These are phyloP conservation scores for Colletotrichum agaves DNA, from an alignment of 2,329 filamentous ascomycete genomes.

Conservation along the genomic window DNA sequence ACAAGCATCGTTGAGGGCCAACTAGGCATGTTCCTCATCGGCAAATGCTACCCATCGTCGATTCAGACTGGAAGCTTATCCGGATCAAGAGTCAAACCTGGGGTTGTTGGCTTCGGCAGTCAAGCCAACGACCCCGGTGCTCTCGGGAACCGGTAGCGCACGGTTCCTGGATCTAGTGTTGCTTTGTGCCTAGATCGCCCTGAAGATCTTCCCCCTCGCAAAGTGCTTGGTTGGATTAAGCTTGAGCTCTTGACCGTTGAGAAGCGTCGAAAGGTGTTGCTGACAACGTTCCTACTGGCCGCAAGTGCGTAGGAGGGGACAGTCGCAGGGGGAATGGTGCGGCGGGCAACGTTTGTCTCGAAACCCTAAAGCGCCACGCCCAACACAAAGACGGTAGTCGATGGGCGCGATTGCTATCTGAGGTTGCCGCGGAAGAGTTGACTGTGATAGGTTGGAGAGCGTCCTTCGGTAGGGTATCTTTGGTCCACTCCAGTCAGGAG, in stretches of 20 bases:
- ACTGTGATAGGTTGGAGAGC: not conserved
- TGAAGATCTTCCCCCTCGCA: slow-evolving; percentile 16
- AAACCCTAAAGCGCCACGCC: not conserved
- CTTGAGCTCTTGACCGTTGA: not conserved
- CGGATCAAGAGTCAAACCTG: not conserved
- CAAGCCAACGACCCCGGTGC: too few species aligned
- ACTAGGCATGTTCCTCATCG: slow-evolving; percentile 7
- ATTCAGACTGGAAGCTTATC: slow-evolving; percentile 14
- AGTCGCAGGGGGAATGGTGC: slow-evolving; percentile 11
- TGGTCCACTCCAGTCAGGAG: not conserved
- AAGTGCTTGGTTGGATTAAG: slow-evolving; percentile 6
- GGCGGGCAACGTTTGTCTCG: slow-evolving; percentile 20
- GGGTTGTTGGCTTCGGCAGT: not conserved
- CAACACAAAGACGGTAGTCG: not conserved
- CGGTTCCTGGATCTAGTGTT: not conserved
- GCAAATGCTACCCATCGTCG: not conserved
- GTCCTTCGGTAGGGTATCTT: not conserved
- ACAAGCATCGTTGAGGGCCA: not conserved
- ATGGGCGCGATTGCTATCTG: not conserved
- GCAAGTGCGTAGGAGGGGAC: not conserved
- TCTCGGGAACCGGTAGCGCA: slow-evolving; percentile 4
- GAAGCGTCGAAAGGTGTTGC: not conserved
- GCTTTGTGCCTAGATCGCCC: slow-evolving; percentile 5
- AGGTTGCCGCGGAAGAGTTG: not conserved
- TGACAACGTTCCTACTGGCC: not conserved